Percentiles rank a stretch among this genome's conserved stretches.
Evolutionary conservation across 75 land plant genomes (phyloP).

Genomic region (Ceratopteris richardii): DNA sequence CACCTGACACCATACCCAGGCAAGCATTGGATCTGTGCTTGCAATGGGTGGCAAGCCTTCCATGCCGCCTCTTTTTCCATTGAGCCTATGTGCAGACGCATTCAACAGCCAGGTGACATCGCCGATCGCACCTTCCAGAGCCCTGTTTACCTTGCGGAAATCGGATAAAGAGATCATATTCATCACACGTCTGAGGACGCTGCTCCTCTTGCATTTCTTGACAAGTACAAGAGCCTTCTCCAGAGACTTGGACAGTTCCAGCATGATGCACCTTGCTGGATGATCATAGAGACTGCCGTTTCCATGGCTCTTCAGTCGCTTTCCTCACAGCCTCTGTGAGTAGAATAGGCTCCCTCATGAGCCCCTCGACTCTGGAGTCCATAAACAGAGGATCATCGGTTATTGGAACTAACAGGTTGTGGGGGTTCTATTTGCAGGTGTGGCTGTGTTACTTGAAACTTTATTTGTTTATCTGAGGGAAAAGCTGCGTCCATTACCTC

Average conservation of each 20-base stretch:
- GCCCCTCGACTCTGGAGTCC: conserved; percentile 36
- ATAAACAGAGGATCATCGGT: too few relatives aligned
- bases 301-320: conserved; percentile 8
- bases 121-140: conserved; percentile 47
- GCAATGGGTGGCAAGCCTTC: conserved; percentile 69
- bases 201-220: too few relatives aligned
- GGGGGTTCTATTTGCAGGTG: too few relatives aligned
- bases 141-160: conserved; percentile 22
- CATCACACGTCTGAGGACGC: too few relatives aligned
- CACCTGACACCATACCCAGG: conserved; percentile 56
- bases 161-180: too few relatives aligned
- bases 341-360: conserved; percentile 33
- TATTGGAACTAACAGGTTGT: too few relatives aligned
- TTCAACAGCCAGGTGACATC: conserved; percentile 64
- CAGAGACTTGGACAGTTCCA: too few relatives aligned
- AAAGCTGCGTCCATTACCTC: too few relatives aligned
- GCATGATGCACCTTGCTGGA: conserved; percentile 53
- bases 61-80: conserved; percentile 12
- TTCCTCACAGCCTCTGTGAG: too few relatives aligned
- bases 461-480: too few relatives aligned
- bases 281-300: conserved; percentile 39
- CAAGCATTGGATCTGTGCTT: conserved; percentile 59
- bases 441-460: too few relatives aligned
- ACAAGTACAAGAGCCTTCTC: too few relatives aligned
- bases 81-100: conserved; percentile 19